A percentile compares a stretch with the other conserved stretches of the same genome.
These are phyloP conservation scores for Lactarius sp. DNA, from an alignment of 768 basidiomycete genomes.

Conservation along the genomic window DNA sequence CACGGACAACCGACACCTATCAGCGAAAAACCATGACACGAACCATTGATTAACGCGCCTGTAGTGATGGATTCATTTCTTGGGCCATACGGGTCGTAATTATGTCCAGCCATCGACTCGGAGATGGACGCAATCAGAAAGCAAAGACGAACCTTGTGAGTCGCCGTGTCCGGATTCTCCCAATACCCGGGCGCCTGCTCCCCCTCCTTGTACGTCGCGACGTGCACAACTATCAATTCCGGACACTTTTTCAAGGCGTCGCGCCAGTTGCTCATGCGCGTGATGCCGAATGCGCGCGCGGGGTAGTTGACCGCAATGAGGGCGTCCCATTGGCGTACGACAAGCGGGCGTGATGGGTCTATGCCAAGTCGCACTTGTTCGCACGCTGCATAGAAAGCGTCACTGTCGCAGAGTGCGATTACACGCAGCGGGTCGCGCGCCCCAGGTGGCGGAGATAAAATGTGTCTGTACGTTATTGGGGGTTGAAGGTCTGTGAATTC, in stretches of 20 bases:
- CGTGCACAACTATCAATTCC: constrained; percentile 78
- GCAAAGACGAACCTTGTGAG: constrained; percentile 76
- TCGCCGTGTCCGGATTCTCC: constrained; percentile 81
- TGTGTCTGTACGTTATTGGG: constrained; percentile 72
- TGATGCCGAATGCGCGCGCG: constrained; percentile 88
- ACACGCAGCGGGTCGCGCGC: constrained; percentile 75
- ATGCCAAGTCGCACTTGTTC: constrained; percentile 78
- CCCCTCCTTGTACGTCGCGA: constrained; percentile 90
- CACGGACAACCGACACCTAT: not conserved
- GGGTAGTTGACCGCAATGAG: constrained; percentile 96
- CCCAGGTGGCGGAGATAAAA: constrained; percentile 62
- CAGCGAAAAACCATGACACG: not conserved
- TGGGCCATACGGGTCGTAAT: not conserved
- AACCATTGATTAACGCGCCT: not conserved
- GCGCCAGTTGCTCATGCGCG: constrained; percentile 78
- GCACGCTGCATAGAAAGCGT: constrained; percentile 80
- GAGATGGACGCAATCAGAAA: not conserved
- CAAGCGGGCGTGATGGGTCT: constrained; percentile 57
- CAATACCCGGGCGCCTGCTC: constrained; percentile 86
- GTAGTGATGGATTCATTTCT: not conserved
- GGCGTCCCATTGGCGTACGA: constrained; percentile 83
- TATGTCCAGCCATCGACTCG: not conserved
- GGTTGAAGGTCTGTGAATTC: constrained; percentile 62
- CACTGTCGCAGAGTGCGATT: constrained; percentile 88
- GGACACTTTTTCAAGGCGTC: constrained; percentile 88